These are phyloP conservation scores for Epichloe typhina DNA, from an alignment of 2,329 filamentous ascomycete genomes.

Conservation along the genomic window DNA sequence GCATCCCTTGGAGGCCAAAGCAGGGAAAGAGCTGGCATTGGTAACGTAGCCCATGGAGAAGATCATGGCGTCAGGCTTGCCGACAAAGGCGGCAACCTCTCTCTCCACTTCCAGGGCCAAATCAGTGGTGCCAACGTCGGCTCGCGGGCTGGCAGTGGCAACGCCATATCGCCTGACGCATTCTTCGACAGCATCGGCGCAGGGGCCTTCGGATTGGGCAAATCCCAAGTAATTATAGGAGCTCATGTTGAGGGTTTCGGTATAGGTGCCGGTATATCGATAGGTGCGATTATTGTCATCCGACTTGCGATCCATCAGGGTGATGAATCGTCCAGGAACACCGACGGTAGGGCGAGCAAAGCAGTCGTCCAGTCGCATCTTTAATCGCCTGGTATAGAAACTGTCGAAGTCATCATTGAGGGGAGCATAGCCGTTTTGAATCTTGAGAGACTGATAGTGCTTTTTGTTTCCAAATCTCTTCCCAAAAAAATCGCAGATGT, in stretches of 20 bases:
- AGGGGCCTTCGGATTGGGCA: constrained; percentile 92
- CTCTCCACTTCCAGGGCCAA: constrained; percentile 81
- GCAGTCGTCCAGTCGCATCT: constrained; percentile 91
- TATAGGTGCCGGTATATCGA: constrained; percentile 76
- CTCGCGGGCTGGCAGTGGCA: constrained; percentile 66
- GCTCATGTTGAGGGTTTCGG: constrained; percentile 95
- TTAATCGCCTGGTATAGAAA: constrained; percentile 87
- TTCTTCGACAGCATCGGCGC: constrained; percentile 84
- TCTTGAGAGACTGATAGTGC: constrained; percentile 67
- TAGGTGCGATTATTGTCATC: constrained; percentile 88
- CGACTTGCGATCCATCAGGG: constrained; percentile 78
- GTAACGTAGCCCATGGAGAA: constrained; percentile 99
- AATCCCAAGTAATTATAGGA: constrained; percentile 99
- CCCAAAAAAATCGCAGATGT: constrained; percentile 97
- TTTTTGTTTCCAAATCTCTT: constrained; percentile 83
- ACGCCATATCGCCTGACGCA: constrained; percentile 76
- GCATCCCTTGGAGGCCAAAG: constrained; percentile 82
- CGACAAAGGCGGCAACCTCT: constrained; percentile 79
- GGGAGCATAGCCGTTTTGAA: constrained; percentile 74
- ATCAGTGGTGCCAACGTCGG: constrained; percentile 77
- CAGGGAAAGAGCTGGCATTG: constrained; percentile 85
- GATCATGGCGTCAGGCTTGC: constrained; percentile 88
- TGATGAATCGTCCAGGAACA: constrained; percentile 89
- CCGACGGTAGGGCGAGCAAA: constrained; percentile 87
- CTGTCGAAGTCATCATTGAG: constrained; percentile 98